Evolutionary conservation across 345 rosid species (phyloP), one percentile per base, ranked within the genome.

Genomic region (Salix caprea): DNA sequence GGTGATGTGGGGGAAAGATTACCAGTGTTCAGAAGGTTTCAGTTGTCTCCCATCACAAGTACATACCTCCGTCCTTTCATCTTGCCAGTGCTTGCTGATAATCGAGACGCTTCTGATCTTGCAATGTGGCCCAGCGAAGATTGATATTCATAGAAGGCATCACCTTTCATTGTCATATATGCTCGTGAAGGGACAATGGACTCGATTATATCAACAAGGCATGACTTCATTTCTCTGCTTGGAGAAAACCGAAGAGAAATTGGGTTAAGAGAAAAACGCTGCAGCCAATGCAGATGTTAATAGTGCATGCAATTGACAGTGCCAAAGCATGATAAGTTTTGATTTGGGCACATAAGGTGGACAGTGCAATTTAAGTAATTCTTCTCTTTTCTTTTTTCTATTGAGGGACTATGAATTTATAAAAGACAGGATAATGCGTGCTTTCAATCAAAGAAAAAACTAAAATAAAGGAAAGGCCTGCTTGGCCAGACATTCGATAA

Each of bases 91-190:
- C 82, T 82, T 50, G 78, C 80, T 2, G 90, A 86, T 75, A 88
- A 48, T 70, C 89, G 91, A 65, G 89, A 87, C 77, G 89, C 78
- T 85, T 89, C 92, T 14, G 87, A 83, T 85, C 89, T 88, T 74
- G 97, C 88, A 71, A 96, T 94, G 77, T 77, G 74, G 61, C 90
- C 74, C 71, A 96, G 78, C 48, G 89, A 89, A 74, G 97, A 91
- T 72, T 88, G 77, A 76, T 92, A 96, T 77, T 96, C 98, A 62
- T 87, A 86, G 67, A 87, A 87, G 65, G 92, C 86, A 67, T 71
- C 67, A 69, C 95, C 97, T 85, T 85, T 91, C 79, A 91, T 64
- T 16, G 85, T 76, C 84, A 83, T 78, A 76, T 73, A 81, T 73
- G 84, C 82, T 83, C 90, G 87, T 30, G 76, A 64, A 30, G 96